Conservation (phyloP, 768 basidiomycete species). For the Hericium erinaceus region DNA sequence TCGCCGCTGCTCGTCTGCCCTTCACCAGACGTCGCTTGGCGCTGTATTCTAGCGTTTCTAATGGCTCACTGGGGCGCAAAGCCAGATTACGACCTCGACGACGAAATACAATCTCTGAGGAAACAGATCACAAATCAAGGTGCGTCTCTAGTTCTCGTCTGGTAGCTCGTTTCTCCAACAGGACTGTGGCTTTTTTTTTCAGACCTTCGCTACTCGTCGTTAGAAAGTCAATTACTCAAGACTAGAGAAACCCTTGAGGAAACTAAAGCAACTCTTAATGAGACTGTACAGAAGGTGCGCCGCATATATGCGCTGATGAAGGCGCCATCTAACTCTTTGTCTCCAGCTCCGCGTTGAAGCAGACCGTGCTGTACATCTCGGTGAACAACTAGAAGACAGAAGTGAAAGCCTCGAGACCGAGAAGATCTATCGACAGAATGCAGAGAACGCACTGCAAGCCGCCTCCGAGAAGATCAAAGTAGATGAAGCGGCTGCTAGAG, state of each 20-base stretch:
- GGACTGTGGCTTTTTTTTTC: background rate
- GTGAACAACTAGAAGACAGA: slow-evolving; percentile 7
- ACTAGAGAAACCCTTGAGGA: slow-evolving; percentile 6
- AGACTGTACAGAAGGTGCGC: slow-evolving; percentile 10
- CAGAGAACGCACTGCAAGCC: slow-evolving; percentile 4
- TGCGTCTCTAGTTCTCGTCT: background rate
- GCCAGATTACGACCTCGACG: slow-evolving; percentile 14
- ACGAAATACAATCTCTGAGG: slow-evolving; percentile 11
- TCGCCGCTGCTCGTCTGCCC: background rate
- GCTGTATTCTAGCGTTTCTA: background rate
- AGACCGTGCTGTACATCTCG: slow-evolving; percentile 8
- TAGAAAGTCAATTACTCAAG: slow-evolving; percentile 11
- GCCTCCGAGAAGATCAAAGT: slow-evolving; percentile 6
- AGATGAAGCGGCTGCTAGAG: slow-evolving; percentile 6
- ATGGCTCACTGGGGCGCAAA: slow-evolving; percentile 10
- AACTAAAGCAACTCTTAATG: slow-evolving; percentile 10
- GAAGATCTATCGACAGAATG: slow-evolving; percentile 10
- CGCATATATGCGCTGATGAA: background rate
- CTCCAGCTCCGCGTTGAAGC: slow-evolving; percentile 10
- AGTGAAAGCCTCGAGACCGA: slow-evolving; percentile 9
- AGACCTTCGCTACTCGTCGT: slow-evolving; percentile 11
- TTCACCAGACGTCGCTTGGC: background rate
- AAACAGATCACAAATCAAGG: slow-evolving; percentile 15
- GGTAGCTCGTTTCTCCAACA: background rate
- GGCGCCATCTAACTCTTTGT: background rate